phyloP scores from a whole-genome alignment of 257 asterid genomes.

The Capsicum rhomboideum region DNA sequence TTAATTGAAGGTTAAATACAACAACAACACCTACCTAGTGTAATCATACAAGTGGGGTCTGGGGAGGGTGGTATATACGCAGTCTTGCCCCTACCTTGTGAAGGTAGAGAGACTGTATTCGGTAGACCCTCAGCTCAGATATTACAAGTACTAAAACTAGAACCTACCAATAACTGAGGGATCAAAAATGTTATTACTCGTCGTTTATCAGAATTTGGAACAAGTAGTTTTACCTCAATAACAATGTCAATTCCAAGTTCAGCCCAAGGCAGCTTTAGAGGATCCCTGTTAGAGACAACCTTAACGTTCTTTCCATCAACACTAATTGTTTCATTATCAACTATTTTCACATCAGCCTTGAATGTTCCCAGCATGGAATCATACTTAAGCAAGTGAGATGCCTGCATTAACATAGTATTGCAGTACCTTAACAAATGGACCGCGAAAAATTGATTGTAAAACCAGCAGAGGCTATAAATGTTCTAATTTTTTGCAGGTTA shows the following conservation, averaged over 20 bases:
- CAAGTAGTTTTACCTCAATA: constrained; percentile 46
- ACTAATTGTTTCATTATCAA: constrained; percentile 69
- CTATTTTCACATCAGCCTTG: constrained; percentile 80
- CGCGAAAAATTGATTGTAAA: neutral
- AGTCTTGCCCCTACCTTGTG: neutral
- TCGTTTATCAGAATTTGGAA: neutral
- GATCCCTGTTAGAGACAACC: constrained; percentile 88
- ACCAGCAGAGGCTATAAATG: neutral
- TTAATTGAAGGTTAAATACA: neutral
- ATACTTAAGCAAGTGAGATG: constrained; percentile 83
- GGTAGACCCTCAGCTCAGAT: neutral
- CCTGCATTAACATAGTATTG: constrained; percentile 32
- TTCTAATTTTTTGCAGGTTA: neutral
- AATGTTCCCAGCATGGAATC: constrained; percentile 92
- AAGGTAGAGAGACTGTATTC: neutral
- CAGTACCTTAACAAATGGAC: neutral
- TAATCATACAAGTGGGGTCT: no score
- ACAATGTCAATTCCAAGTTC: constrained; percentile 90
- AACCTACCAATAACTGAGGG: neutral
- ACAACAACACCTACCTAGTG: neutral
- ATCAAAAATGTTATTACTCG: neutral
- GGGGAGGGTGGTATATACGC: neutral
- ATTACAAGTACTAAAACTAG: neutral
- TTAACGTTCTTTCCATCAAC: constrained; percentile 78
- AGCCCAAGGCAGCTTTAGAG: constrained; percentile 93